Conservation (phyloP, 2,329 filamentous ascomycete species). For the Sclerotinia spermophila region DNA sequence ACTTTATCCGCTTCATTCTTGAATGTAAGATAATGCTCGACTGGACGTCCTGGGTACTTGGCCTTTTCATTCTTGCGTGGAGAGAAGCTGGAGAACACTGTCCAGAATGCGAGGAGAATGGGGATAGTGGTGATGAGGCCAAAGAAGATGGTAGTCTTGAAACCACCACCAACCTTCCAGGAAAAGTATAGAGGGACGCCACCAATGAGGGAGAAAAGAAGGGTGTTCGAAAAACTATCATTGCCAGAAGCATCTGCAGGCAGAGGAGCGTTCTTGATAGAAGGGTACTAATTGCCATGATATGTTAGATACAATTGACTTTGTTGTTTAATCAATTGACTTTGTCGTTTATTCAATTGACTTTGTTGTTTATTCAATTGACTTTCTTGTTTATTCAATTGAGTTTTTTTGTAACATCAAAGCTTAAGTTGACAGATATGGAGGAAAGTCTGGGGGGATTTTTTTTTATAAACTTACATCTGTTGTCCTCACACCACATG, state of each 20-base stretch:
- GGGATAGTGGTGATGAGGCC: conserved; percentile 73
- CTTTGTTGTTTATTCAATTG: conserved; percentile 26
- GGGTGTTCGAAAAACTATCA: conserved; percentile 81
- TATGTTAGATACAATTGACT: conserved; percentile 34
- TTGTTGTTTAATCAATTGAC: conserved; percentile 29
- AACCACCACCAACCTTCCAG: conserved; percentile 78
- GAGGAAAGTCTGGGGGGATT: conserved; percentile 2
- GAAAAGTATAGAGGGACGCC: conserved; percentile 75
- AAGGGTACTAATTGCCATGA: conserved; percentile 58
- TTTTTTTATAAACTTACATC: conserved; percentile 42
- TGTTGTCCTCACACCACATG: conserved; percentile 54
- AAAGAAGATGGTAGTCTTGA: conserved; percentile 86
- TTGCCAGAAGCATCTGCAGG: conserved; percentile 82
- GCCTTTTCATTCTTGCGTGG: conserved; percentile 93
- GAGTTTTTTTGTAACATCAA: too few relatives aligned
- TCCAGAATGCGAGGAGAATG: conserved; percentile 79
- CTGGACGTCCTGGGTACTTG: conserved; percentile 75
- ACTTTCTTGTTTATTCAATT: conserved; percentile 25
- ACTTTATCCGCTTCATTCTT: conserved; percentile 56
- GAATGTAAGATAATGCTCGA: conserved; percentile 89
- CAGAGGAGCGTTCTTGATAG: conserved; percentile 91
- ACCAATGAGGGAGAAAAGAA: conserved; percentile 67
- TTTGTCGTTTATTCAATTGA: conserved; percentile 28
- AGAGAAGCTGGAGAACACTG: conserved; percentile 71
- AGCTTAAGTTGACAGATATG: conserved; percentile 5